phyloP scores from a whole-genome alignment of 2,329 filamentous ascomycete genomes.

The Harringtonia lauricola region DNA sequence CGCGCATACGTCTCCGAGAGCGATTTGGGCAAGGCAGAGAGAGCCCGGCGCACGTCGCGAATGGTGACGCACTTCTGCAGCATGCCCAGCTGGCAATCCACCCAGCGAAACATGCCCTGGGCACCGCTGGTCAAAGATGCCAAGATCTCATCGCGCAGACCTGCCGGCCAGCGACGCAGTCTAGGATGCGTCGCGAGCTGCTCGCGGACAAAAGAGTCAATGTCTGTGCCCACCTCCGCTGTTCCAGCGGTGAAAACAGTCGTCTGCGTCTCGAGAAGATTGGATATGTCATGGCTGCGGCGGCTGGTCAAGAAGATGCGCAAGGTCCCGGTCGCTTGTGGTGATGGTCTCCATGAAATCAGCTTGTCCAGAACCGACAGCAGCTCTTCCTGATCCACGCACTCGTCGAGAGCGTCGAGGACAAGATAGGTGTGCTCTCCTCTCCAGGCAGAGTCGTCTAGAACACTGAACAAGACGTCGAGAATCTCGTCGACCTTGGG shows the following conservation, averaged over 20 bases:
- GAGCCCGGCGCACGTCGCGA: neutral
- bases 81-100: neutral
- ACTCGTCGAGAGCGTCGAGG: slow-evolving; percentile 1
- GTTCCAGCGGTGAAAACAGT: neutral
- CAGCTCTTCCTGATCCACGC: neutral
- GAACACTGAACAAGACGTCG: neutral
- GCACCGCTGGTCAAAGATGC: neutral
- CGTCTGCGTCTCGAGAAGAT: too few species aligned
- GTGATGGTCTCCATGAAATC: neutral
- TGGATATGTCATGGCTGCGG: neutral
- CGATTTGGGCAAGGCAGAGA: neutral
- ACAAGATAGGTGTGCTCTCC: neutral
- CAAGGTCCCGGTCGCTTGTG: neutral
- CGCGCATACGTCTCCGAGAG: neutral
- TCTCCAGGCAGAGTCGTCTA: too few species aligned
- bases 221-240: neutral
- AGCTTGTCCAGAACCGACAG: neutral
- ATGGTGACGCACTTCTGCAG: neutral
- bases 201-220: neutral
- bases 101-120: slow-evolving; percentile 1
- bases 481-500: neutral
- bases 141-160: neutral
- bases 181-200: neutral
- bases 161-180: neutral
- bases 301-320: neutral